Base-by-base conservation (phyloP, 352 stramenopile species). In the Pythium coloratum region DNA sequence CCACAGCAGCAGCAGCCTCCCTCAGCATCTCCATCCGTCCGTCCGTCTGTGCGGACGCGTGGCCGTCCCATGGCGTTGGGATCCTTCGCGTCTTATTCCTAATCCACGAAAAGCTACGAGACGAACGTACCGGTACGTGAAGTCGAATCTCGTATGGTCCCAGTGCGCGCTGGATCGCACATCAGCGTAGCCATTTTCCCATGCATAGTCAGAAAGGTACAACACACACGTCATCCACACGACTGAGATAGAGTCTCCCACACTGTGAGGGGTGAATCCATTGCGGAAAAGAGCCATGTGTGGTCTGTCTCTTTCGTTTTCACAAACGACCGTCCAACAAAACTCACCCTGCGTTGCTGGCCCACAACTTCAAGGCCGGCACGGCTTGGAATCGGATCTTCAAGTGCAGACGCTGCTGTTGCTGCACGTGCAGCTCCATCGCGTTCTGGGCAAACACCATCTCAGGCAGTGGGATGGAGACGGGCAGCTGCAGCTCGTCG, bases 361-460 rank as follows among this genome's bases (percentile, higher is more conserved):
- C 72, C 82, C 82, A 90, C 44, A 64, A 67, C 55, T 71, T 70
- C 44, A 90, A 69, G 14, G 80, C 82, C 44, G 76, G 64, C 26
- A 50, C 69, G 1, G 73, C 80, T 28, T 76, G 63, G 40, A 90
- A 90, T 44, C 66, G 59, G 28, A 89, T 73, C n/a, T 33, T 47
- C 20, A 86, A 49, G 4, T 70, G 55, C 40, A 42, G 36, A 42
- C 36, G 36, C 26, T 66, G 72, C 0, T 54, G 59, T 28, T 59
- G 55, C 47, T 82, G 71, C 16, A 75, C 64, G n/a, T 12, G 36
- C 16, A 89, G 58, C 20, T 59, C 14, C 40, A 89, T 33, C 9
- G 20, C 58, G 51, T 66, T 90, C 58, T 76, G 62, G 2, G 57
- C 78, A 57, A 89, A 90, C 44, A 89, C 70, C 62, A 89, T 82